phyloP scores from a whole-genome alignment of 345 rosid genomes.

The Sisymbrium irio region DNA sequence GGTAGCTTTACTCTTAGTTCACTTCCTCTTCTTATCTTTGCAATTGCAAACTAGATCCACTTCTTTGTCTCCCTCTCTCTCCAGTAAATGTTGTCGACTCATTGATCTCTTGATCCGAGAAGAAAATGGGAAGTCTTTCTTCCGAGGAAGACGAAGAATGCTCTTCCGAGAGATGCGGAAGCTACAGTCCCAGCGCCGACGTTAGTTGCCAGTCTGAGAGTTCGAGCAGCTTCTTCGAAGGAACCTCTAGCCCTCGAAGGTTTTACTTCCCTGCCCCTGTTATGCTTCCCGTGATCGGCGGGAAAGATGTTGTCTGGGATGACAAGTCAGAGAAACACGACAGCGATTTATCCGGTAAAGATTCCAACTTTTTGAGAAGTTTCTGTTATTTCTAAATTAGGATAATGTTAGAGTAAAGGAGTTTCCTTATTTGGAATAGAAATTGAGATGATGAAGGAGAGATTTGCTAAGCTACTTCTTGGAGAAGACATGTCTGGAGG shows the following conservation, averaged over 20 bases:
- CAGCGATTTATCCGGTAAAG: slow-evolving; percentile 63
- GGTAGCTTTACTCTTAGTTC: not conserved
- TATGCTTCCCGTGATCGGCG: slow-evolving; percentile 62
- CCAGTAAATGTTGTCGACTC: not conserved
- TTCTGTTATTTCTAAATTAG: not conserved
- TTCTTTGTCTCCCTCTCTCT: not conserved
- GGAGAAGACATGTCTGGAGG: slow-evolving; percentile 99
- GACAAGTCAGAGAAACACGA: slow-evolving; percentile 57
- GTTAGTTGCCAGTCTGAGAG: slow-evolving; percentile 89
- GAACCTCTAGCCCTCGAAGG: slow-evolving; percentile 58
- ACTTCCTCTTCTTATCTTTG: not conserved
- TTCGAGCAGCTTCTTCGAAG: slow-evolving; percentile 79
- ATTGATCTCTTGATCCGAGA: slow-evolving; percentile 24
- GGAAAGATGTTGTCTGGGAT: slow-evolving; percentile 64
- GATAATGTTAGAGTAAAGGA: not conserved
- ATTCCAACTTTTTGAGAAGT: not conserved
- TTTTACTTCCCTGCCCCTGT: slow-evolving; percentile 54
- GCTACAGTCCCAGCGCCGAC: slow-evolving; percentile 94
- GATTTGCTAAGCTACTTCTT: slow-evolving; percentile 90
- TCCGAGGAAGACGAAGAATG: slow-evolving; percentile 64
- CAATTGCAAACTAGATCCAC: slow-evolving; percentile 20
- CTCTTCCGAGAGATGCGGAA: slow-evolving; percentile 80
- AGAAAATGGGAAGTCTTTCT: slow-evolving; percentile 57
- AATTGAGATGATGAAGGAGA: slow-evolving; percentile 96
- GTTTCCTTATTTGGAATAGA: slow-evolving; percentile 38